phyloP scores from a whole-genome alignment of 164 flowering plant genomes.

The Taxillus chinensis region DNA sequence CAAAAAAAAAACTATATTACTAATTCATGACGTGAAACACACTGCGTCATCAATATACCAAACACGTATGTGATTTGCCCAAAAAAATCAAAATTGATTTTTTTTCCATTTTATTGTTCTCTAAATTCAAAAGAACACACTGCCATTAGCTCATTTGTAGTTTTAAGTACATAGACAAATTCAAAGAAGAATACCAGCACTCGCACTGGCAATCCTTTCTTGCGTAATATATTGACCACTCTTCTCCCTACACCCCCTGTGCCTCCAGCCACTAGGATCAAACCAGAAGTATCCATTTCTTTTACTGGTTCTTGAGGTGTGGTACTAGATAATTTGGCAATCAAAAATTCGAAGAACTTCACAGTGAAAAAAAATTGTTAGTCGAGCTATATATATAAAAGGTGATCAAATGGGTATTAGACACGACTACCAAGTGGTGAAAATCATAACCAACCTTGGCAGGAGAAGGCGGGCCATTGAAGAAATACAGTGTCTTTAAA shows the following conservation, averaged over 20 bases:
- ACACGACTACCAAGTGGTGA: not conserved
- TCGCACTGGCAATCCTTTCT: slow-evolving; percentile 69
- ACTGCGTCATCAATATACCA: too few relatives aligned
- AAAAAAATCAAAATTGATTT: too few relatives aligned
- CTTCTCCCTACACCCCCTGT: slow-evolving; percentile 98
- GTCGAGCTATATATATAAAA: slow-evolving; percentile 3
- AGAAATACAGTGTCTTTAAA: slow-evolving; percentile 67
- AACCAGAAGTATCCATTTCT: slow-evolving; percentile 58
- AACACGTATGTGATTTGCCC: too few relatives aligned
- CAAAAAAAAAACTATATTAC: not conserved
- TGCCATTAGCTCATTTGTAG: too few relatives aligned
- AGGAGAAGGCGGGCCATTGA: slow-evolving; percentile 89
- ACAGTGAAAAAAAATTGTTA: slow-evolving; percentile 15
- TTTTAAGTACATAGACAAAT: not conserved
- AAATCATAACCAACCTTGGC: slow-evolving; percentile 48
- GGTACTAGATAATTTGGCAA: slow-evolving; percentile 49
- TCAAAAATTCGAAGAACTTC: slow-evolving; percentile 67
- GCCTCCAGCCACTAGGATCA: slow-evolving; percentile 78
- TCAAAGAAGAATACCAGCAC: slow-evolving; percentile 50
- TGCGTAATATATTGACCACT: slow-evolving; percentile 66
- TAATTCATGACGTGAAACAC: too few relatives aligned
- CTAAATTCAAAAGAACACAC: too few relatives aligned
- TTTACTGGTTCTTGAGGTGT: slow-evolving; percentile 41
- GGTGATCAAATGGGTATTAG: not conserved
- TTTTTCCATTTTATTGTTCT: too few relatives aligned